phyloP scores from a whole-genome alignment of 495 filamentous ascomycete species.

The Lasiosphaeris hirsuta region DNA sequence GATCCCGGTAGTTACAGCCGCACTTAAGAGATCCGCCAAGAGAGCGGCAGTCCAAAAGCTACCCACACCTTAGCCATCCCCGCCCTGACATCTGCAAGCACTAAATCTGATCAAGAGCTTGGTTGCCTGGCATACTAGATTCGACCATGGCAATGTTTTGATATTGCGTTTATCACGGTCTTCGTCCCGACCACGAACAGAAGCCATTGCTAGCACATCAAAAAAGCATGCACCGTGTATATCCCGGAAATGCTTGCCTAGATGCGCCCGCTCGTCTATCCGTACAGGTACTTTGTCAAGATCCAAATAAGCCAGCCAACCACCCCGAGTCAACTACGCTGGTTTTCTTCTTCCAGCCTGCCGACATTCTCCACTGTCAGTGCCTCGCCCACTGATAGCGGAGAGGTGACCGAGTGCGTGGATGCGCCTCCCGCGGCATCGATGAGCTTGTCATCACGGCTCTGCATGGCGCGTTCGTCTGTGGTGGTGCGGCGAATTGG shows the following conservation, averaged over 20 bases:
- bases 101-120: too few relatives aligned
- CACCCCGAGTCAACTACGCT: neutral
- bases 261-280: too few relatives aligned
- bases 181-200: too few relatives aligned
- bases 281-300: neutral
- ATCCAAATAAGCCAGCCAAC: neutral
- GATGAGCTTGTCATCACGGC: constrained; percentile 37
- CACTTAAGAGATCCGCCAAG: neutral
- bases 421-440: constrained; percentile 27
- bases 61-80: too few relatives aligned
- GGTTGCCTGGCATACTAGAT: too few relatives aligned
- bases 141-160: too few relatives aligned
- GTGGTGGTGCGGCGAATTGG: constrained; percentile 22
- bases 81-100: too few relatives aligned
- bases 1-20: neutral
- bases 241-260: too few relatives aligned
- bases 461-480: constrained; percentile 30
- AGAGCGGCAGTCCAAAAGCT: too few relatives aligned
- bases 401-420: constrained; percentile 8
- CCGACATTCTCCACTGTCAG: constrained; percentile 39
- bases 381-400: constrained; percentile 22
- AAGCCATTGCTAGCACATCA: too few relatives aligned
- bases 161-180: too few relatives aligned
- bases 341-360: constrained; percentile 24
- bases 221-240: too few relatives aligned